Percentiles rank a stretch among this genome's conserved stretches.
Conservation (phyloP, 2,329 filamentous ascomycete species). For the Colletotrichum musicola region DNA sequence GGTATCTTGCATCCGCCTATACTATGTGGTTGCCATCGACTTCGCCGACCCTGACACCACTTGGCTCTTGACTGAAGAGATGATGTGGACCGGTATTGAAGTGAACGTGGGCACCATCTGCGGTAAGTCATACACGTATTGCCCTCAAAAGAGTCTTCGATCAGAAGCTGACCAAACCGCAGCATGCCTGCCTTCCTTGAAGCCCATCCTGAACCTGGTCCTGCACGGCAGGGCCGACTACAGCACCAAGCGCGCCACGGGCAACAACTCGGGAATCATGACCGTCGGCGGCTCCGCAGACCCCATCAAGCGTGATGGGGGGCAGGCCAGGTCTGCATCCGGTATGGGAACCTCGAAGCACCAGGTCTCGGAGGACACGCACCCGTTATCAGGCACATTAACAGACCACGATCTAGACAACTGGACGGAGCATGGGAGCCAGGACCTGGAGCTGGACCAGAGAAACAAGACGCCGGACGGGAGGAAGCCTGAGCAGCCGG, state of each 20-base stretch:
- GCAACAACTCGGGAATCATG: conserved; percentile 1
- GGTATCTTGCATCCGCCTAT: conserved; percentile 40
- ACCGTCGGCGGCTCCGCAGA: not conserved
- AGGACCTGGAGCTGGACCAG: not conserved
- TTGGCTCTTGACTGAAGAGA: conserved; percentile 42
- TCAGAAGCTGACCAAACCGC: not conserved
- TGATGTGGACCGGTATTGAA: conserved; percentile 43
- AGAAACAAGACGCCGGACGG: not conserved
- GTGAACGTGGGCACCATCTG: conserved; percentile 41
- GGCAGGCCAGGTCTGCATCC: not conserved
- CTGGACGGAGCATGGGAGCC: not conserved
- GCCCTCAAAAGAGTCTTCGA: no score
- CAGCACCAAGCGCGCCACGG: not conserved
- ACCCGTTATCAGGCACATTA: not conserved
- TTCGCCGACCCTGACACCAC: conserved; percentile 42
- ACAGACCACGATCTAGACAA: not conserved
- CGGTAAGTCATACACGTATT: conserved; percentile 23
- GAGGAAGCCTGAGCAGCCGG: not conserved
- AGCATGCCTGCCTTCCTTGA: conserved; percentile 11
- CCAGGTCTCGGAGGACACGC: not conserved
- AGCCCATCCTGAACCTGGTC: conserved; percentile 2
- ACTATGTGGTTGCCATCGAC: conserved; percentile 33
- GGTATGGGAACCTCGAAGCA: conserved; percentile 4
- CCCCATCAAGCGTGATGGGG: not conserved
- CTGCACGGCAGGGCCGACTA: not conserved